Evolutionary conservation across 1,139 yeast genomes (phyloP).

Genomic region (Kazachstania sp.): DNA sequence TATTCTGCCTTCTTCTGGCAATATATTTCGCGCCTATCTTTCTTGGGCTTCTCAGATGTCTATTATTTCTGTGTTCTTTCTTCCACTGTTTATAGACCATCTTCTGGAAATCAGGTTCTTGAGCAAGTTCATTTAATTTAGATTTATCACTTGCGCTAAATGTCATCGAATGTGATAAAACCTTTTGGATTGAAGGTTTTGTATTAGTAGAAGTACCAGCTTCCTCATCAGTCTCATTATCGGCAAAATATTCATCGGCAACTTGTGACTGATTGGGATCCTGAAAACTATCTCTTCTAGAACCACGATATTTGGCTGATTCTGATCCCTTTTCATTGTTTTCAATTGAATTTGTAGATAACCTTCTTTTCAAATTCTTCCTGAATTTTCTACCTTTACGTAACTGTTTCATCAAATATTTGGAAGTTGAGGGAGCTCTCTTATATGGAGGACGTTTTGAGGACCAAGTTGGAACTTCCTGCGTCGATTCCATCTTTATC

Average conservation of each 20-base stretch:
- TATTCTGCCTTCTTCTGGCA: constrained; percentile 14
- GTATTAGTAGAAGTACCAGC: constrained; percentile 4
- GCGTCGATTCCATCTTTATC: neutral
- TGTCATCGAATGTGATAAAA: constrained; percentile 38
- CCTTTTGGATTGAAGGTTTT: constrained; percentile 11
- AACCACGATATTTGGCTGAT: constrained; percentile 7
- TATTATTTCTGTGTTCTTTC: constrained; percentile 16
- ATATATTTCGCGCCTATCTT: constrained; percentile 1
- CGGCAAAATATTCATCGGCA: constrained; percentile 30
- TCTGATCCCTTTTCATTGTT: constrained; percentile 4
- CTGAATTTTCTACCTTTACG: constrained; percentile 18
- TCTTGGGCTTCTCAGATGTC: constrained; percentile 1
- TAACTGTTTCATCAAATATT: constrained; percentile 11
- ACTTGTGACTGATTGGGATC: constrained; percentile 9
- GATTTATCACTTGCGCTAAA: constrained; percentile 34
- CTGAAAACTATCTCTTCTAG: neutral
- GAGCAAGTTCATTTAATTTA: constrained; percentile 25
- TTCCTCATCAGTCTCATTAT: constrained; percentile 24
- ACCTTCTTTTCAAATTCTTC: constrained; percentile 14
- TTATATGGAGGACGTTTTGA: neutral
- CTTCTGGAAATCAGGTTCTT: constrained; percentile 41
- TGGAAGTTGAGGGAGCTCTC: constrained; percentile 7
- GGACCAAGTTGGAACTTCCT: neutral
- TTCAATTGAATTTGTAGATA: constrained; percentile 13
- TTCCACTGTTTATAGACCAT: constrained; percentile 31